These are phyloP conservation scores for Paramecium biaurelia DNA, from an alignment of 73 alveolate genomes.

Conservation along the genomic window DNA sequence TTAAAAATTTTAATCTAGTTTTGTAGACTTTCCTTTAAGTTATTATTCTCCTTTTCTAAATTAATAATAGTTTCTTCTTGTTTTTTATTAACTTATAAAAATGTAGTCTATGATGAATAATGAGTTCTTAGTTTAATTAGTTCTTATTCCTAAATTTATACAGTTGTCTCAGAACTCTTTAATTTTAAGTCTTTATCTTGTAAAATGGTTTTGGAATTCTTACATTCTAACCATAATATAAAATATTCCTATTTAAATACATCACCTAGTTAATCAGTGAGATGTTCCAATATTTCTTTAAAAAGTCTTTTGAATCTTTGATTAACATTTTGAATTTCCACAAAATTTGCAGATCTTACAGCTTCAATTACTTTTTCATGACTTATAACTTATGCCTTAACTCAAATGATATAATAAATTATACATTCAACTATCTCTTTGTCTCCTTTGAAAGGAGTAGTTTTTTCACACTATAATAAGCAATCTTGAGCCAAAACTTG, in stretches of 20 bases:
- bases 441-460: background rate
- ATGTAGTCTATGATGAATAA: background rate
- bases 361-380: constrained; percentile 36
- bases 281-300: background rate
- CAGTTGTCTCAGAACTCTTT: background rate
- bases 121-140: background rate
- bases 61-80: background rate
- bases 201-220: background rate
- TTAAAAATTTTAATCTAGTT: background rate
- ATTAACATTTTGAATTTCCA: constrained; percentile 3
- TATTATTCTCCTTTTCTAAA: background rate
- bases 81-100: background rate
- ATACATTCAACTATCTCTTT: background rate
- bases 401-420: background rate
- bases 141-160: background rate
- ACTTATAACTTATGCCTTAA: background rate
- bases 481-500: background rate
- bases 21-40: background rate
- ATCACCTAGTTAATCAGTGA: background rate
- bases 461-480: background rate
- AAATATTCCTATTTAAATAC: background rate
- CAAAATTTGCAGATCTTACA: background rate
- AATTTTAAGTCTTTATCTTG: background rate
- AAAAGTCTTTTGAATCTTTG: background rate
- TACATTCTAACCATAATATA: background rate